These are phyloP conservation scores for Apophysomyces elegans DNA, from an alignment of 371 early-diverging fungal species.

Conservation along the genomic window DNA sequence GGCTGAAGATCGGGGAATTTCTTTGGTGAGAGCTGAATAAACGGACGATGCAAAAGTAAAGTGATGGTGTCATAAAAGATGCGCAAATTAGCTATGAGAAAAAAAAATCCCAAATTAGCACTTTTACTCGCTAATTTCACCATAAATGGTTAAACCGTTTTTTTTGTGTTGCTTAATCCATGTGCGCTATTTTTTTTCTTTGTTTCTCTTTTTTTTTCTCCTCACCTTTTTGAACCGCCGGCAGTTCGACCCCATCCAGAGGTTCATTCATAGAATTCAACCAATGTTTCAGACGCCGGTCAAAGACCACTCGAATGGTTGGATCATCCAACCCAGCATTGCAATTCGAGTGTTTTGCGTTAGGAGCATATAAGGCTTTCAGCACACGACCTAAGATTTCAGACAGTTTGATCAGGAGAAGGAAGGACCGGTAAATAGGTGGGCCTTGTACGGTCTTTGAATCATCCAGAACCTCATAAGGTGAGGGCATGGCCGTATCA, in stretches of 20 bases:
- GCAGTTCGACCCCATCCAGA: conserved; percentile 22
- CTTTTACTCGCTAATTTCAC: conserved; percentile 14
- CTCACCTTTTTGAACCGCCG: conserved; percentile 44
- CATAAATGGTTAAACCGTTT: conserved; percentile 13
- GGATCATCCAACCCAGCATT: conserved; percentile 50
- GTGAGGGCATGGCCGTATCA: conserved; percentile 45
- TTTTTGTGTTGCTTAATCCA: conserved; percentile 19
- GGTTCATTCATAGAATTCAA: conserved; percentile 30
- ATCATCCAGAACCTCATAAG: conserved; percentile 38
- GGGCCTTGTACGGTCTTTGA: neutral
- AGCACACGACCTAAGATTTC: conserved; percentile 52
- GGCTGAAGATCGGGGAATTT: conserved; percentile 22
- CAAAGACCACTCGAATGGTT: conserved; percentile 47
- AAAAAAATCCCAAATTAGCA: conserved; percentile 13
- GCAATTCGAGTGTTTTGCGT: conserved; percentile 40
- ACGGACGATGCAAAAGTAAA: conserved; percentile 62
- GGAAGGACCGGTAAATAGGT: conserved; percentile 39
- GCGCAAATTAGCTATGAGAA: conserved; percentile 47
- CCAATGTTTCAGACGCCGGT: conserved; percentile 50
- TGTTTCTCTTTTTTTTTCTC: conserved; percentile 6
- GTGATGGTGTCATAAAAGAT: conserved; percentile 59
- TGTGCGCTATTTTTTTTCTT: conserved; percentile 1
- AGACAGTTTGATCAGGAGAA: conserved; percentile 41
- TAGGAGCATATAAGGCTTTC: conserved; percentile 50
- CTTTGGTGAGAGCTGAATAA: conserved; percentile 32